Evolutionary conservation across 2,329 filamentous ascomycete genomes (phyloP), one percentile per base, ranked within the genome.

Genomic region (Teratosphaeriaceae sp.): DNA sequence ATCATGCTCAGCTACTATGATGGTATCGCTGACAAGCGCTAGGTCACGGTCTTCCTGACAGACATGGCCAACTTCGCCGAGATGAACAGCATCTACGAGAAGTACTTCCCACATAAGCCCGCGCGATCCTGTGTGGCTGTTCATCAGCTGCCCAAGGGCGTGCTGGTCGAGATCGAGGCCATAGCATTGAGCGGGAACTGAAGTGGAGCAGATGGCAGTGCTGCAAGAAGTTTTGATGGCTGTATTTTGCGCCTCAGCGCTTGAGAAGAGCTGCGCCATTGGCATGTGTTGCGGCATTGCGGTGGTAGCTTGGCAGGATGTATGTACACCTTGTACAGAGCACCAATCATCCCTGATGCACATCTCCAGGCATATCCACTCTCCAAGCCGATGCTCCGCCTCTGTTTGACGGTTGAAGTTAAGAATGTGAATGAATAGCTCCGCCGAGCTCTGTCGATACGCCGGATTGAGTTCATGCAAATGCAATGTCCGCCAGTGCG

Each of bases 61-160:
- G 85, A 94, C 67, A 97, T 97, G 90, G 78, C 75, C 50, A 76
- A 92, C 69, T 97, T 97, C 62, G 81, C 77, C 38, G 80, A 80
- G 63, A 88, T 94, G 85, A 94, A 95, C 69, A 75, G 75, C 53
- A 84, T 86, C 60, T 94, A 92, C 65, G 83, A 82, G 65, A 82
- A 88, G 68, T 88, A 82, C 75, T 89, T 86, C 44, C 56, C 75
- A 47, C 82, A 87, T 70, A 89, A 88, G 76, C 88, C 88, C 16
- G 84, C 86, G n/a, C 78, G 87, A 55, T 88, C 83, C 69, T 95
- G 88, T 63, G 87, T 95, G 42, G 88, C 88, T 4, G 89, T 94
- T 52, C 89, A 92, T 75, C 80, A 85, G 56, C 76, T 95, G 51
- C 88, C 88, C 48, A 88, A 89, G 75, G 81, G 82, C 44, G 88